Evolutionary conservation across 768 basidiomycete species (phyloP).

Genomic region (Tylopilus subfusipes): DNA sequence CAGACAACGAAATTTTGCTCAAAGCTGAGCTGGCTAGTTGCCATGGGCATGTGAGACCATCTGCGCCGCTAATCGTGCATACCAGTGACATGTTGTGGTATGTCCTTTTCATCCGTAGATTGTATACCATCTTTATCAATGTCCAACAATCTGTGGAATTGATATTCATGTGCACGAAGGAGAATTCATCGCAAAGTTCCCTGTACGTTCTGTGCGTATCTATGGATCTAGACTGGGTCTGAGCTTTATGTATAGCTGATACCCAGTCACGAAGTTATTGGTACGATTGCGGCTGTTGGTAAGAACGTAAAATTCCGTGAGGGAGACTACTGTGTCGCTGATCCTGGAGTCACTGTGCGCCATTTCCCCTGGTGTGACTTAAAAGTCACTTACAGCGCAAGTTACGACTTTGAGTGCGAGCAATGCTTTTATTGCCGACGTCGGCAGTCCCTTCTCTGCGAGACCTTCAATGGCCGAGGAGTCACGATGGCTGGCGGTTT

Average conservation of each 20-base stretch:
- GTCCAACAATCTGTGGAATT: conserved; percentile 44
- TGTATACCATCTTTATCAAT: neutral
- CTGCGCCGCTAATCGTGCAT: neutral
- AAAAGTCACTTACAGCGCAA: neutral
- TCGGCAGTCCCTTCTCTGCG: conserved; percentile 73
- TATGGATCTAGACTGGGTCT: neutral
- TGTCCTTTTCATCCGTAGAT: conserved; percentile 1
- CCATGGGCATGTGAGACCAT: too few species aligned
- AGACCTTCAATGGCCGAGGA: conserved; percentile 74
- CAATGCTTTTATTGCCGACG: conserved; percentile 82
- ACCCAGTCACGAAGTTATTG: conserved; percentile 70
- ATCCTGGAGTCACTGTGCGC: conserved; percentile 65
- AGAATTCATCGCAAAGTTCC: conserved; percentile 60
- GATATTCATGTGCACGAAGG: conserved; percentile 57
- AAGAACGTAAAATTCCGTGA: conserved; percentile 68
- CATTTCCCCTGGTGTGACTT: conserved; percentile 1
- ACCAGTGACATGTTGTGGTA: conserved; percentile 40
- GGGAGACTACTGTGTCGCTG: conserved; percentile 81
- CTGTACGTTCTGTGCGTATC: conserved; percentile 20
- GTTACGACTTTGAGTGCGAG: conserved; percentile 51
- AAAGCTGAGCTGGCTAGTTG: conserved; percentile 39
- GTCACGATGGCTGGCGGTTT: conserved; percentile 81
- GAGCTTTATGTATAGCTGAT: conserved; percentile 44
- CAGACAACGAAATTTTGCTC: conserved; percentile 55
- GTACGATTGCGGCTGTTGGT: conserved; percentile 64